These are phyloP conservation scores for Neofusicoccum sp. DNA, from an alignment of 2,329 filamentous ascomycete species.

Conservation along the genomic window DNA sequence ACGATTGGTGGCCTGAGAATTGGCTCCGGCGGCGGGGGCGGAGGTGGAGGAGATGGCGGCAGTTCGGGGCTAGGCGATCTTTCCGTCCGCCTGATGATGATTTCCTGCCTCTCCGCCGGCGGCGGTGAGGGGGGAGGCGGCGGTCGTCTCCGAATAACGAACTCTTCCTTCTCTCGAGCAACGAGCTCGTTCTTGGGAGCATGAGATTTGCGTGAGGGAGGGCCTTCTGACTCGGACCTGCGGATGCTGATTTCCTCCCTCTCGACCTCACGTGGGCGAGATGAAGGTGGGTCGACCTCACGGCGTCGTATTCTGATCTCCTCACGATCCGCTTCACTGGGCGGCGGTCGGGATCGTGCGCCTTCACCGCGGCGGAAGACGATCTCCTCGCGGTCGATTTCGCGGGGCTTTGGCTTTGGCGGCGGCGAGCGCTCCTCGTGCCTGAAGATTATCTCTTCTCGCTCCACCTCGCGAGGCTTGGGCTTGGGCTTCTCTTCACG, in stretches of 20 bases:
- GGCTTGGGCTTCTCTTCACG: constrained; percentile 32
- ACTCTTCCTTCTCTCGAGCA: constrained; percentile 45
- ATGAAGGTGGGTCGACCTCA: constrained; percentile 32
- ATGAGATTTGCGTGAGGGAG: constrained; percentile 29
- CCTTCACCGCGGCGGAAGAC: constrained; percentile 48
- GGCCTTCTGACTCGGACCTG: constrained; percentile 30
- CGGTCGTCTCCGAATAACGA: constrained; percentile 42
- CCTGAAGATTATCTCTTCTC: constrained; percentile 26
- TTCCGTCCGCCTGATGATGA: constrained; percentile 51
- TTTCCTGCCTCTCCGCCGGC: constrained; percentile 44
- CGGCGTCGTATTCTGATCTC: constrained; percentile 52
- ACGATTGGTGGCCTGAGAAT: constrained; percentile 80
- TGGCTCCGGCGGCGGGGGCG: constrained; percentile 59
- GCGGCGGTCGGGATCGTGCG: constrained; percentile 31
- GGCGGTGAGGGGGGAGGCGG: constrained; percentile 37
- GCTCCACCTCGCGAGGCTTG: constrained; percentile 30
- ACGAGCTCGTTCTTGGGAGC: constrained; percentile 40
- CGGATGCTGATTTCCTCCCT: constrained; percentile 46
- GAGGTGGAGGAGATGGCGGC: constrained; percentile 45
- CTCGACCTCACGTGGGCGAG: constrained; percentile 33
- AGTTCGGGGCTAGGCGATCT: constrained; percentile 53
- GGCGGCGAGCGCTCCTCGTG: constrained; percentile 17
- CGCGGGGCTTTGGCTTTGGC: constrained; percentile 25
- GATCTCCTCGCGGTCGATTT: constrained; percentile 44
- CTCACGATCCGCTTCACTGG: constrained; percentile 44